Evolutionary conservation across 2,329 filamentous ascomycete species (phyloP), one percentile per base, ranked within the genome.

Genomic region (Intubia oerlemansii): DNA sequence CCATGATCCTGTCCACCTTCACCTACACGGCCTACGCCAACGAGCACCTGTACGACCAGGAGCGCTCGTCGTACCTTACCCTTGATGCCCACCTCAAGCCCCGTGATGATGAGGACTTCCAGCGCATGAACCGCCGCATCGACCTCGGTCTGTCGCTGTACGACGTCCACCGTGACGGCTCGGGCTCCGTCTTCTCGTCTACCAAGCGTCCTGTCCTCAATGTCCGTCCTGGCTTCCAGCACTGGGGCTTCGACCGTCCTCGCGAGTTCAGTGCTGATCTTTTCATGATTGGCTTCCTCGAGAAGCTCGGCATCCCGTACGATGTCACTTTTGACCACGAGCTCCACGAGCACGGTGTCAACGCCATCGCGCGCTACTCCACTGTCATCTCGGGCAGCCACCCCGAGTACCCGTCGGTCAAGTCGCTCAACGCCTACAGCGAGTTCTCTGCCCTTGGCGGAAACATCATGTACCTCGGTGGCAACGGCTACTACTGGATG

Each of bases 111-210:
- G 29, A 17, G 19, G 24, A 31, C n/a, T 31, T 27, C 9, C 19
- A 27, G 19, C 25, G 25, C 10, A 26, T 31, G 29, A 13, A 16
- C 13, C 29, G 24, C 17, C 29, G 29, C 29, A 23, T 15, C 11
- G 49, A 52, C 31, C 39, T 52, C 4, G 50, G 50, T 10, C 40
- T 51, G 13, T 48, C 49, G 1, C 32, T 40, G n/a, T 53, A 53
- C 32, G 50, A 53, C 27, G 35, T 41, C 12, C 49, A 53, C 31
- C 42, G 36, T 10, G 49, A 53, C 30, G 46, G 45, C 13, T 50
- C 49, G 2, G 45, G 46, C 9, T 38, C 38, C 8, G 39, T 41
- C n/a, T 47, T 37, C 32, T 48, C 45, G 7, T 41, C 42, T 6
- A 31, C 43, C 1, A 44, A 44, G 26, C n/a, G n/a, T n/a, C n/a